These are phyloP conservation scores for Allium cepa DNA, from an alignment of 106 monocot species.

Conservation along the genomic window DNA sequence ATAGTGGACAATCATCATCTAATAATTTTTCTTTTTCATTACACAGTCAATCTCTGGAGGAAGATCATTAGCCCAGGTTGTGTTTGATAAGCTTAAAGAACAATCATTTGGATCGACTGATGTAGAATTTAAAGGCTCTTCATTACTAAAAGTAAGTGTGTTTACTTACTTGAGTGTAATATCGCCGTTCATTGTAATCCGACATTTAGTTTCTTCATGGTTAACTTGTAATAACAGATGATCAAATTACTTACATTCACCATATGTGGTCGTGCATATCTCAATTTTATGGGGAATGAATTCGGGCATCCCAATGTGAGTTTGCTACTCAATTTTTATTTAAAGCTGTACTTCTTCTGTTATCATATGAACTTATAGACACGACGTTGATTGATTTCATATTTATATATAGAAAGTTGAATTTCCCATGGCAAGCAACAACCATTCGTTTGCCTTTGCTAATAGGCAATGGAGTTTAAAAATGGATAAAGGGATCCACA, in stretches of 20 bases:
- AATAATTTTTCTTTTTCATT: neutral
- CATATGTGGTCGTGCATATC: constrained; percentile 65
- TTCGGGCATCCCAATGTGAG: constrained; percentile 97
- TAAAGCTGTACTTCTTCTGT: no score
- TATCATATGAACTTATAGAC: no score
- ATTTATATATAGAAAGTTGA: constrained; percentile 58
- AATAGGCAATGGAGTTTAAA: constrained; percentile 75
- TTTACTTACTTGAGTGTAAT: no score
- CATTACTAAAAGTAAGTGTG: constrained; percentile 45
- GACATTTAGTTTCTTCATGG: neutral
- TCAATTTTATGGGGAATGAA: constrained; percentile 99
- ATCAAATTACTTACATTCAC: constrained; percentile 88
- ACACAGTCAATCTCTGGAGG: constrained; percentile 91
- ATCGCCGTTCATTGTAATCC: neutral
- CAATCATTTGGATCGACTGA: constrained; percentile 15
- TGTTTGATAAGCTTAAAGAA: constrained; percentile 25
- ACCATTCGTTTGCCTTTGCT: constrained; percentile 56
- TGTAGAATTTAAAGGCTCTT: constrained; percentile 33
- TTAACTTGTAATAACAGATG: constrained; percentile 42
- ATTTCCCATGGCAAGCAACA: constrained; percentile 86
- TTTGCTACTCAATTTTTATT: neutral
- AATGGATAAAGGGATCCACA: constrained; percentile 46
- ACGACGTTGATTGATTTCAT: no score
- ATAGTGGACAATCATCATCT: no score
- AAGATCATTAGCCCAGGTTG: constrained; percentile 78